Evolutionary conservation across 176 grass and related monocot genomes (phyloP).

Genomic region (Carex cristatella): DNA sequence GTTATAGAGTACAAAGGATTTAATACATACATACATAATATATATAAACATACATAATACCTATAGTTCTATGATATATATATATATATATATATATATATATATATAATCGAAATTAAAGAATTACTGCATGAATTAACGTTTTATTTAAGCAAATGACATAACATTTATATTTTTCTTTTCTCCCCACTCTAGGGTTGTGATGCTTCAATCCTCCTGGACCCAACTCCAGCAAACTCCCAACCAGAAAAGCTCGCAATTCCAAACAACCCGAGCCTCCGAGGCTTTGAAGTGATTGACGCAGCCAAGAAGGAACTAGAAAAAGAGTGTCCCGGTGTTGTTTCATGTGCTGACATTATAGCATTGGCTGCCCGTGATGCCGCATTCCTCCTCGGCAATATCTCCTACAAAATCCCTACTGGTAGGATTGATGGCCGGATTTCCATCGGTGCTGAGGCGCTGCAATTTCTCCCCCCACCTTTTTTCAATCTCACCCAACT

Average conservation of each 20-base stretch:
- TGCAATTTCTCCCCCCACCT: neutral
- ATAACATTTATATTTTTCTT: neutral
- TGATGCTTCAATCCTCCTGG: neutral
- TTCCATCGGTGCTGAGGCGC: slow-evolving; percentile 9
- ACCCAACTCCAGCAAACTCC: neutral
- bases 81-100: too few species aligned
- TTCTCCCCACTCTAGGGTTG: neutral
- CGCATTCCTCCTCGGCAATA: neutral
- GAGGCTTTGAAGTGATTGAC: slow-evolving; percentile 15
- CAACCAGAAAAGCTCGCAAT: neutral
- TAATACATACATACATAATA: too few species aligned
- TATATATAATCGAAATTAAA: neutral
- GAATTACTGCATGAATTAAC: neutral
- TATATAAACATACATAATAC: too few species aligned
- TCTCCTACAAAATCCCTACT: slow-evolving; percentile 11
- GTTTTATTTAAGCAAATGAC: neutral
- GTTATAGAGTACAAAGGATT: too few species aligned
- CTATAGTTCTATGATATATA: too few species aligned
- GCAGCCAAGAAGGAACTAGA: slow-evolving; percentile 1
- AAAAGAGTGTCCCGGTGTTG: slow-evolving; percentile 8
- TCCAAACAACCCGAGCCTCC: slow-evolving; percentile 21
- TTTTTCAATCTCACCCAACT: slow-evolving; percentile 21
- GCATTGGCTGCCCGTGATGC: slow-evolving; percentile 18
- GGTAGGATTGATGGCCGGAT: neutral
- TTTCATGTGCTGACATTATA: slow-evolving; percentile 24